Evolutionary conservation across 78 protist genomes (phyloP).

Genomic region (Chrysochromulina tobinii): DNA sequence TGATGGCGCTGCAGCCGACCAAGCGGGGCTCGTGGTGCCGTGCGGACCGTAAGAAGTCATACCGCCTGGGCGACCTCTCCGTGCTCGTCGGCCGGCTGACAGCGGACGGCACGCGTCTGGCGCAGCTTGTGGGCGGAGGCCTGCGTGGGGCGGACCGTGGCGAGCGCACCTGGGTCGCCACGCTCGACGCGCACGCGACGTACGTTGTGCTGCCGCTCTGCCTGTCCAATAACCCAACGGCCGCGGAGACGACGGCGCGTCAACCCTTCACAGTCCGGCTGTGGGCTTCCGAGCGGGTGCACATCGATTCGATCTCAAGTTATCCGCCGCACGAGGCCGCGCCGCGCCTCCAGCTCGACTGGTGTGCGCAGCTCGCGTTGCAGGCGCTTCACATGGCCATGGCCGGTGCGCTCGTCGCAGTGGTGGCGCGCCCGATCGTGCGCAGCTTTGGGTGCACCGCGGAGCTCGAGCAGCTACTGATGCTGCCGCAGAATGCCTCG

Average conservation of each 20-base stretch:
- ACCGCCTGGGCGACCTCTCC: slow-evolving; percentile 37
- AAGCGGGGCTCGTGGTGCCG: slow-evolving; percentile 42
- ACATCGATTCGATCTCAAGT: neutral
- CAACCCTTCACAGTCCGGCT: slow-evolving; percentile 19
- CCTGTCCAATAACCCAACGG: neutral
- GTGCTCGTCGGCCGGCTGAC: neutral
- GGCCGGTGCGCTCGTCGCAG: neutral
- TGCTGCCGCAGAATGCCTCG: neutral
- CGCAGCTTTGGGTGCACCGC: neutral
- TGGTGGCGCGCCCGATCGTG: neutral
- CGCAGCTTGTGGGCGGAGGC: neutral
- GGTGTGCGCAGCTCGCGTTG: too few species aligned
- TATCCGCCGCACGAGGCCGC: too few species aligned
- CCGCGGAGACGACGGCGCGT: neutral
- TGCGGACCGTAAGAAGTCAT: slow-evolving; percentile 16
- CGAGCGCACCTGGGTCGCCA: neutral
- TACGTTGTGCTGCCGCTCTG: neutral
- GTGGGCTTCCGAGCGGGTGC: neutral
- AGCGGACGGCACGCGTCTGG: neutral
- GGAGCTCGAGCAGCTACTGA: neutral
- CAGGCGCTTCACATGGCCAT: too few species aligned
- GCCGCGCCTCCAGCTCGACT: too few species aligned
- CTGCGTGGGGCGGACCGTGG: slow-evolving; percentile 24
- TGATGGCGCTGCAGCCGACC: slow-evolving; percentile 32
- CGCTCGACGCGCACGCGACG: neutral